Evolutionary conservation across 257 asterid genomes (phyloP).

Genomic region (Misopates orontium): DNA sequence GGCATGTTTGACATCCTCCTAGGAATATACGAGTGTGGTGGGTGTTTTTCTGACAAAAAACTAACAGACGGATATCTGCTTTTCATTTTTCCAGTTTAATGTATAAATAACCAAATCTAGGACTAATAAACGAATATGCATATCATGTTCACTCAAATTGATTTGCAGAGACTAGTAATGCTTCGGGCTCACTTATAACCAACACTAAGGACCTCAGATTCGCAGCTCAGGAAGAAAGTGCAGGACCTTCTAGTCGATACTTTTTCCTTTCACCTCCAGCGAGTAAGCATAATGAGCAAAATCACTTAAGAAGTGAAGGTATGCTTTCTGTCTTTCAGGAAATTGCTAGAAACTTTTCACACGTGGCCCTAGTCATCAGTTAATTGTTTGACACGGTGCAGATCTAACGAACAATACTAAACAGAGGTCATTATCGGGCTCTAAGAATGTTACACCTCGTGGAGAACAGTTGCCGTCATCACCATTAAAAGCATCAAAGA

Average conservation of each 20-base stretch:
- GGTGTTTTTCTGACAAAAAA: neutral
- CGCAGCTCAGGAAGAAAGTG: slow-evolving; percentile 41
- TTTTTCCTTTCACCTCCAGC: slow-evolving; percentile 40
- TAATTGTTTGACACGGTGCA: slow-evolving; percentile 40
- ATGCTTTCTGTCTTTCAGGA: slow-evolving; percentile 17
- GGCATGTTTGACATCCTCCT: neutral
- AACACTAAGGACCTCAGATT: slow-evolving; percentile 28
- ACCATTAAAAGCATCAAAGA: slow-evolving; percentile 30
- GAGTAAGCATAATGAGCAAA: slow-evolving; percentile 26
- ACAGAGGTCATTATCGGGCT: slow-evolving; percentile 26
- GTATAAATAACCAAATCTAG: slow-evolving; percentile 1
- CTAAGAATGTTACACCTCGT: slow-evolving; percentile 42
- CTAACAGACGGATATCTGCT: neutral
- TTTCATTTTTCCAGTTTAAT: neutral
- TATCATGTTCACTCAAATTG: slow-evolving; percentile 12
- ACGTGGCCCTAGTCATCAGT: slow-evolving; percentile 16
- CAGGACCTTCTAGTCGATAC: slow-evolving; percentile 32
- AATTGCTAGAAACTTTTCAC: slow-evolving; percentile 7
- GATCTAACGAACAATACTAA: slow-evolving; percentile 38
- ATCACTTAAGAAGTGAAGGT: slow-evolving; percentile 34
- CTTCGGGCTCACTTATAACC: slow-evolving; percentile 31
- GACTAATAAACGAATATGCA: slow-evolving; percentile 5
- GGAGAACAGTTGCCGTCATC: slow-evolving; percentile 37
- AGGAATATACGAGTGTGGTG: neutral
- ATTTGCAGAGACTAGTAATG: slow-evolving; percentile 37